Evolutionary conservation across 2,329 filamentous ascomycete species (phyloP).

Genomic region (Exutisphaerella laricina): DNA sequence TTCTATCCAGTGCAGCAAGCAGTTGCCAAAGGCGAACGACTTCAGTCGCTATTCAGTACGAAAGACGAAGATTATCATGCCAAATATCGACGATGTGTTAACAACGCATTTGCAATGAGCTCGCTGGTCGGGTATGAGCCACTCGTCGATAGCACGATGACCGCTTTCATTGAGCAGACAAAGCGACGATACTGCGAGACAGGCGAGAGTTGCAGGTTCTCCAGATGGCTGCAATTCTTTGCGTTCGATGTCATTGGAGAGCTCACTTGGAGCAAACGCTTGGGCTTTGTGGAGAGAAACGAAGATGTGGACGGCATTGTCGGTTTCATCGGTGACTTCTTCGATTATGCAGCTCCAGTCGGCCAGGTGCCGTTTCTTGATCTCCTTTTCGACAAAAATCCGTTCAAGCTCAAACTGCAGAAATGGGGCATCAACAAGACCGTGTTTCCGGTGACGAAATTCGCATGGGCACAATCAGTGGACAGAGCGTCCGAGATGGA

Average conservation of each 20-base stretch:
- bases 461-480: constrained; percentile 61
- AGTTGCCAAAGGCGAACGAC: constrained; percentile 59
- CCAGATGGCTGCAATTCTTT: constrained; percentile 71
- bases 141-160: constrained; percentile 69
- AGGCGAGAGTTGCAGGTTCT: constrained; percentile 55
- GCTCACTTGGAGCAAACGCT: constrained; percentile 67
- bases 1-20: constrained; percentile 78
- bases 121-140: constrained; percentile 73
- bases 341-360: constrained; percentile 66
- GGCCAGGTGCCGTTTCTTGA: constrained; percentile 72
- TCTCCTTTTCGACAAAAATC: constrained; percentile 66
- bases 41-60: constrained; percentile 71
- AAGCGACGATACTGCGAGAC: constrained; percentile 39
- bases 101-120: constrained; percentile 71
- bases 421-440: constrained; percentile 62
- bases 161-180: constrained; percentile 58
- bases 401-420: constrained; percentile 62
- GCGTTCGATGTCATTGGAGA: constrained; percentile 78
- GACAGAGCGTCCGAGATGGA: constrained; percentile 55
- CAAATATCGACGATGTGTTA: constrained; percentile 68
- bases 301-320: constrained; percentile 72
- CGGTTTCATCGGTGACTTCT: constrained; percentile 56
- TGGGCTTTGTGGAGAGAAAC: constrained; percentile 70
- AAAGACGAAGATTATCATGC: constrained; percentile 70
- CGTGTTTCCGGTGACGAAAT: constrained; percentile 67